Evolutionary conservation across 169 alveolate species (phyloP).

Genomic region (Plasmodium coatneyi): DNA sequence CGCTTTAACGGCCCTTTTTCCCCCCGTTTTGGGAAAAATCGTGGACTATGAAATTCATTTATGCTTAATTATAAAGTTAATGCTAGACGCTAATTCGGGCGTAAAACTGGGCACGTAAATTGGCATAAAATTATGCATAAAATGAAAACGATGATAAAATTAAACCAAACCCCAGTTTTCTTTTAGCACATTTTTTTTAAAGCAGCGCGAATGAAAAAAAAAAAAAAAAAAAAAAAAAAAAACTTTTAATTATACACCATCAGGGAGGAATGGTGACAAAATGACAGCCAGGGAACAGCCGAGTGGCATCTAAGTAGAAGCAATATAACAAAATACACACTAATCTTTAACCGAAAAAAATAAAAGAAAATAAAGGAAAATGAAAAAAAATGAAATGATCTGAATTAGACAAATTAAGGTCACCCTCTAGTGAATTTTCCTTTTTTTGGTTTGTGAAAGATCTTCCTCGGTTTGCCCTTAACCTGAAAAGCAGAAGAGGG

Average conservation of each 20-base stretch:
- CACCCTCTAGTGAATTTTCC: constrained; percentile 18
- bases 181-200: background rate
- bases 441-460: constrained; percentile 14
- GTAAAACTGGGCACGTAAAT: background rate
- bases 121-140: background rate
- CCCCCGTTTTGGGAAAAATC: background rate
- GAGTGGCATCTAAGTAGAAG: background rate
- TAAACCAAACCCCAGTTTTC: background rate
- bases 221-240: background rate
- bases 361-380: too few species aligned
- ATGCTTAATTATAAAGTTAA: constrained; percentile 11
- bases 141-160: background rate
- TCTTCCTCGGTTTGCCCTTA: constrained; percentile 8
- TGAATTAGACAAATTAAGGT: background rate
- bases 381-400: background rate
- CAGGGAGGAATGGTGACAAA: background rate
- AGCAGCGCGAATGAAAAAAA: background rate
- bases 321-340: background rate
- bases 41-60: constrained; percentile 4
- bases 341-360: background rate
- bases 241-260: background rate
- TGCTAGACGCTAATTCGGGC: background rate
- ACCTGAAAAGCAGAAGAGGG: constrained; percentile 6
- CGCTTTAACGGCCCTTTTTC: background rate
- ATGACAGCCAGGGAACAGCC: background rate